Base-by-base conservation (phyloP, 2,329 filamentous ascomycete species). In the Fusarium albosuccineum region DNA sequence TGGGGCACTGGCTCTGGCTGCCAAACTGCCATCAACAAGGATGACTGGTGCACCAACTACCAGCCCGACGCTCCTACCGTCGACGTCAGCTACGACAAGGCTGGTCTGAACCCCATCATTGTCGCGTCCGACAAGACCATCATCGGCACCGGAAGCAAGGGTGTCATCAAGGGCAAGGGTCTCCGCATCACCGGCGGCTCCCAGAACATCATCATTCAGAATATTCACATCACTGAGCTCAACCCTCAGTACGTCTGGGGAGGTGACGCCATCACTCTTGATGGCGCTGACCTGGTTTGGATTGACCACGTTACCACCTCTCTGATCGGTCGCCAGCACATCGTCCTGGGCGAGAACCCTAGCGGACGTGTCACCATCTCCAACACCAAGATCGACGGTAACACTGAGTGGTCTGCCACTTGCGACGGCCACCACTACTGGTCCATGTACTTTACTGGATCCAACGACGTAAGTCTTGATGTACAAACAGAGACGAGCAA, bases 401-500 rank as follows among this genome's bases (percentile, higher is more conserved):
- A 73, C 26, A 82, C 82, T 29, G 73, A 77, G 17, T 89, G 81
- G 78, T 88, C 86, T 14, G 83, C 87, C 5, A 85, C 82, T 44
- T 89, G 87, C 76, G 80, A 89, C 71, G 81, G 79, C 41, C 81
- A 86, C 75, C 86, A 88, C 77, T 88, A 89, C 82, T 89, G 87
- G 85, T 82, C 77, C 30, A 75, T 88, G 66, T 87, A 86, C 79
- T 80, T 89, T 48, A 82, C 81, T 37, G 87, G 87, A n/a, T 79
- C 81, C 57, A 81, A 76, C 73, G 87, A 89, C 72, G 73, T 83
- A 30, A 62, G 65, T 55, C 11, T n/a, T n/a, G 11, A 14, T 13
- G 7, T n/a, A 4, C 14, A 3, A 6, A 14, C 13, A 33, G 7
- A 33, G 30, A 33, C 10, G 6, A n/a, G 4, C 22, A 27, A 13